Conservation (phyloP, 257 asterid species). For the Solanum gandarillasii region DNA sequence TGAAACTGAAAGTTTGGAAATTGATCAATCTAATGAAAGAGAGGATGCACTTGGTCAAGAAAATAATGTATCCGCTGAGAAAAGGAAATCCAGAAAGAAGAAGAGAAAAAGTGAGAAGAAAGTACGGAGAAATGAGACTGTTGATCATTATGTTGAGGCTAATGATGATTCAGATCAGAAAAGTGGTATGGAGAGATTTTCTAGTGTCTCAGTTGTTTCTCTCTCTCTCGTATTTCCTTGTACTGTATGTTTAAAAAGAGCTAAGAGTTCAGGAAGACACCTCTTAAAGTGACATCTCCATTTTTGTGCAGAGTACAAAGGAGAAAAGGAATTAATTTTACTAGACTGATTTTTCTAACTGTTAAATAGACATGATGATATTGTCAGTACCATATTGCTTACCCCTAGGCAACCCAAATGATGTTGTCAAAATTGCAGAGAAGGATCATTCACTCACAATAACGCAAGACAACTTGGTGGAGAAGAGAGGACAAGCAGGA, state of each 20-base stretch:
- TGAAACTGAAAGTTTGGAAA: not conserved
- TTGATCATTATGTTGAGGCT: not conserved
- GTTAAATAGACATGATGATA: constrained; percentile 19
- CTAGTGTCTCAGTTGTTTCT: not conserved
- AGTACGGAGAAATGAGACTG: constrained; percentile 5
- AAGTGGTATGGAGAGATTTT: not conserved
- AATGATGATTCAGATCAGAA: not conserved
- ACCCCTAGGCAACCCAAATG: not conserved
- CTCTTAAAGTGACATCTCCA: not conserved
- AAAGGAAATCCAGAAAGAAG: constrained; percentile 28
- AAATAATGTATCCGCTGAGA: constrained; percentile 5
- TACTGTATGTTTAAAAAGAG: not conserved
- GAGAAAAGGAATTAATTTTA: not conserved
- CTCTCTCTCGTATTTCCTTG: not conserved
- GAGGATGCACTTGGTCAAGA: constrained; percentile 13
- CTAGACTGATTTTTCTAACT: not conserved
- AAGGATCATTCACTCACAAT: constrained; percentile 16
- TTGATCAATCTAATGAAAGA: not conserved
- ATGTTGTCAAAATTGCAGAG: constrained; percentile 3
- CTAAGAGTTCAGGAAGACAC: not conserved
- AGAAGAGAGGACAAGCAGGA: constrained; percentile 17
- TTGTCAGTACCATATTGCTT: constrained; percentile 1
- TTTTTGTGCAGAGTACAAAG: not conserved
- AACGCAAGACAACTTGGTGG: constrained; percentile 19
- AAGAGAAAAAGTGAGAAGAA: constrained; percentile 21